Percentiles rank a stretch among this genome's conserved stretches.
These are phyloP conservation scores for Candida ficus DNA, from an alignment of 805 yeast species.

Conservation along the genomic window DNA sequence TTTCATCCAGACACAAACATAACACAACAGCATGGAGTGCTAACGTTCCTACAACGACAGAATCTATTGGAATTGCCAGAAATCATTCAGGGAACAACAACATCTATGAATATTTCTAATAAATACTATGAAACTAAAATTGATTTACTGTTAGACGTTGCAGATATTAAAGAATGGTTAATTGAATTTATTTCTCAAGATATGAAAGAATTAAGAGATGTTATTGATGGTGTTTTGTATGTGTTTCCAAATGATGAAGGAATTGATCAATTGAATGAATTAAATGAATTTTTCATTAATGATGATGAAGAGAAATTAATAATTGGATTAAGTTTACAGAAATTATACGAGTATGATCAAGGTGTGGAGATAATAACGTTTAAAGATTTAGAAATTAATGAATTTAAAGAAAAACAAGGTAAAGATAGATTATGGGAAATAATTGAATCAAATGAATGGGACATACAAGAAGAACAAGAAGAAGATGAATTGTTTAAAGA, in stretches of 20 bases:
- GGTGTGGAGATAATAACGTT: slow-evolving; percentile 36
- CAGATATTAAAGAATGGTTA: slow-evolving; percentile 19
- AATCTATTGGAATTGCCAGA: too few relatives aligned
- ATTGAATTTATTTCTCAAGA: slow-evolving; percentile 25
- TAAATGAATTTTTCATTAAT: not conserved
- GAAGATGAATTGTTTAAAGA: not conserved
- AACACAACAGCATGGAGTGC: too few relatives aligned
- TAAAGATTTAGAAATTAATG: slow-evolving; percentile 33
- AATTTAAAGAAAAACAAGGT: slow-evolving; percentile 40
- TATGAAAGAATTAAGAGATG: slow-evolving; percentile 26
- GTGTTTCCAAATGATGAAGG: slow-evolving; percentile 7
- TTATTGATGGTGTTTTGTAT: slow-evolving; percentile 25
- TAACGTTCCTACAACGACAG: too few relatives aligned
- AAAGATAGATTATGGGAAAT: slow-evolving; percentile 38
- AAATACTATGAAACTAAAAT: slow-evolving; percentile 25
- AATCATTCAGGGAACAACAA: too few relatives aligned
- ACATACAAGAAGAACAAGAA: not conserved
- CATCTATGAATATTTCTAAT: too few relatives aligned
- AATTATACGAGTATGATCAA: slow-evolving; percentile 24
- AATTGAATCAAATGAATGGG: slow-evolving; percentile 47
- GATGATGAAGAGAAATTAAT: not conserved
- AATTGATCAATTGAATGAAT: not conserved
- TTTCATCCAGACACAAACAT: too few relatives aligned
- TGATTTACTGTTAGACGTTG: slow-evolving; percentile 28
- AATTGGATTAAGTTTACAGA: slow-evolving; percentile 6